Conservation (phyloP, 306 rosid species). For the Prunus davidiana region DNA sequence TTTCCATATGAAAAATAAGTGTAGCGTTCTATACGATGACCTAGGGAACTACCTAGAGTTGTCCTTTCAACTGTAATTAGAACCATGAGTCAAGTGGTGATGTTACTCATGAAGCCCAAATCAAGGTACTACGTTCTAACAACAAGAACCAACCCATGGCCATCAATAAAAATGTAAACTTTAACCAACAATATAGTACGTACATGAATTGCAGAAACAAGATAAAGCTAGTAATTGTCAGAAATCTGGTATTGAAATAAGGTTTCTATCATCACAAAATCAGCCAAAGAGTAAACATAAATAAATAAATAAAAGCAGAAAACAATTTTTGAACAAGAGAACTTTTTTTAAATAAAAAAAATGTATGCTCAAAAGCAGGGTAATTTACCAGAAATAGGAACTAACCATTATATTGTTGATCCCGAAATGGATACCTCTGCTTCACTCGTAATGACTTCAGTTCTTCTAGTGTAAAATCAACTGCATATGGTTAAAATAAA, state of each 20-base stretch:
- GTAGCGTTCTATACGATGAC: neutral
- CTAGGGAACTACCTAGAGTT: neutral
- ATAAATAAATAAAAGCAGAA: too few species aligned
- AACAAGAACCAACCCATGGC: too few species aligned
- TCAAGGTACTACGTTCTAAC: too few species aligned
- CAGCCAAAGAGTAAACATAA: neutral
- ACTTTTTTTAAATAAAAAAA: neutral
- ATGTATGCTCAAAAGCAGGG: neutral
- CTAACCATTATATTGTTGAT: slow-evolving; percentile 82
- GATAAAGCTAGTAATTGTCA: neutral
- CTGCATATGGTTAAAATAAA: slow-evolving; percentile 39
- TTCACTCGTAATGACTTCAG: slow-evolving; percentile 63
- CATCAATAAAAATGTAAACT: neutral
- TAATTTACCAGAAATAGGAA: slow-evolving; percentile 9
- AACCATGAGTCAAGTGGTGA: neutral
- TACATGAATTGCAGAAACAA: neutral
- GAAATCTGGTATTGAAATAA: neutral
- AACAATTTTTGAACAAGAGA: too few species aligned
- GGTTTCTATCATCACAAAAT: neutral
- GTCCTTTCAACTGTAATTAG: too few species aligned
- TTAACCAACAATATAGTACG: neutral
- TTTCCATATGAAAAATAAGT: neutral
- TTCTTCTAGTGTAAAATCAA: slow-evolving; percentile 82
- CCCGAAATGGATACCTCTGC: slow-evolving; percentile 72
- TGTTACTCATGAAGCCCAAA: neutral